Base-by-base conservation (phyloP, 2,329 filamentous ascomycete species). In the Clarireedia homoeocarpa region DNA sequence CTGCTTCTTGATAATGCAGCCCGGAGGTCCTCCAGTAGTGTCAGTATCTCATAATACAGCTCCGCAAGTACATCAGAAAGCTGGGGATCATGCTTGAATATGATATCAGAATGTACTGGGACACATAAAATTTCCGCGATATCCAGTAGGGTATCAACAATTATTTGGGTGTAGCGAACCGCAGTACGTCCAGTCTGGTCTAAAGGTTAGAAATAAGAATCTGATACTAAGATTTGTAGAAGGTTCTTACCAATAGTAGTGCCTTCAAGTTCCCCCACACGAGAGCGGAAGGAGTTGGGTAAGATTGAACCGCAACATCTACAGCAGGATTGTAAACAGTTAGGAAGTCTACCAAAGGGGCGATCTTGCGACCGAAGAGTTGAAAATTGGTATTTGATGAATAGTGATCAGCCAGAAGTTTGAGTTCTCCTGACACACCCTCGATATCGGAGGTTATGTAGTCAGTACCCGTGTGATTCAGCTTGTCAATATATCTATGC, bases 291-390 rank as follows among this genome's bases (percentile, higher is more conserved):
- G 53, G 47, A 55, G 38, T 15, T 23, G 53, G 46, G 30, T 55
- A 24, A 6, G 26, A 50, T 51, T 45, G 53, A 44, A 51, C 30
- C 12, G 30, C 24, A 15, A 55, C 24, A 17, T 55, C 53, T 27
- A 55, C 53, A 26, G 46, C 47, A 15, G 53, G 53, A 34, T 48
- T 48, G 7, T 39, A 55, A 23, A 51, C 27, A 17, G 47, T 51
- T 15, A 55, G 39, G 10, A 55, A 55, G 23, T 55, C 53, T 49
- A 55, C 42, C 23, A 55, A 12, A 14, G 53, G 47, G n/a, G 53
- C 34, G 17, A 55, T 51, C 26, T 44, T 51, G 17, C 27, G 46
- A 44, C 38, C 15, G 23, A 48, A 23, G 26, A 9, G 14, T 17
- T 23, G 17, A 15, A 27, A 55, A 20, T 20, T 20, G 40, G 39